Evolutionary conservation across 352 stramenopile species (phyloP).

Genomic region (Phytopythium helicoides): DNA sequence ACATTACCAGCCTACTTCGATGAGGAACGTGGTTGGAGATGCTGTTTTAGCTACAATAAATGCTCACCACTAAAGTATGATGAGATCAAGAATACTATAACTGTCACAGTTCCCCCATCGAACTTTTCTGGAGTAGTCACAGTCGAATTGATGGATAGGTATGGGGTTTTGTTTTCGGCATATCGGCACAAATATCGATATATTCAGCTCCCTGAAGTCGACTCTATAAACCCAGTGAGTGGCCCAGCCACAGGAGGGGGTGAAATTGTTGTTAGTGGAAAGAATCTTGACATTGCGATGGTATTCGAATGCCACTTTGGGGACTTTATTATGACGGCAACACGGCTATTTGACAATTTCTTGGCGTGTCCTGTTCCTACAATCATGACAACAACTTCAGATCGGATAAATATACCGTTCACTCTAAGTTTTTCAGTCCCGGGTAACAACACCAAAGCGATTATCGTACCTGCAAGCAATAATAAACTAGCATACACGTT

Average conservation of each 20-base stretch:
- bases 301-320: constrained; percentile 31
- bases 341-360: constrained; percentile 23
- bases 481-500: too few relatives aligned
- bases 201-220: constrained; percentile 15
- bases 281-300: constrained; percentile 18
- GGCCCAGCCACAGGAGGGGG: constrained; percentile 17
- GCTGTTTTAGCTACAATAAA: constrained; percentile 28
- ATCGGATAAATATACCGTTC: constrained; percentile 11
- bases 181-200: constrained; percentile 39
- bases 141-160: constrained; percentile 12
- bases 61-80: constrained; percentile 17
- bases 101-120: constrained; percentile 13
- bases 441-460: not conserved
- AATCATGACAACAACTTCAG: not conserved
- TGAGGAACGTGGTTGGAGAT: constrained; percentile 16
- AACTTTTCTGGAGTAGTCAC: constrained; percentile 15
- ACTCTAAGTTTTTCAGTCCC: constrained; percentile 14
- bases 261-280: constrained; percentile 21
- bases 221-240: constrained; percentile 16
- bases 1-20: not conserved
- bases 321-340: constrained; percentile 8
- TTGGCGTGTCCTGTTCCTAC: constrained; percentile 22
- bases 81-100: constrained; percentile 3
- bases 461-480: too few relatives aligned
- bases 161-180: not conserved